These are phyloP conservation scores for Globisporangium nodosum DNA, from an alignment of 352 stramenopile genomes.

Conservation along the genomic window DNA sequence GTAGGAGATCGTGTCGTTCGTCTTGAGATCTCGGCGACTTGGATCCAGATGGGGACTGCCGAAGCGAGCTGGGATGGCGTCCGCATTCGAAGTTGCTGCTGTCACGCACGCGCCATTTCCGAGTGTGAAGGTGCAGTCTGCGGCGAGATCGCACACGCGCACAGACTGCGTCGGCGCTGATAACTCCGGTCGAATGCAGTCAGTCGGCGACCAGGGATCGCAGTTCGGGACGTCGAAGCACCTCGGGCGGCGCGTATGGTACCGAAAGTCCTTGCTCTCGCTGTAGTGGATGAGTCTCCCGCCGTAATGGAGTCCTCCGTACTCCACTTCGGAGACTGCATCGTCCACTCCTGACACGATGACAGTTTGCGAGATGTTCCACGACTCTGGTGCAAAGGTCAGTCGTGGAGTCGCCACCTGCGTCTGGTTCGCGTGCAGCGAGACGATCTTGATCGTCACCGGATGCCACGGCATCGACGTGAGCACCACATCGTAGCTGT, in stretches of 20 bases:
- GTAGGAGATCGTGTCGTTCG: background rate
- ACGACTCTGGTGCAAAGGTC: slow-evolving; percentile 33
- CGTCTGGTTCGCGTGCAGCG: slow-evolving; percentile 43
- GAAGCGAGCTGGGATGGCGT: slow-evolving; percentile 27
- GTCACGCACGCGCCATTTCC: slow-evolving; percentile 53
- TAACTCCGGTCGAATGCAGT: slow-evolving; percentile 22
- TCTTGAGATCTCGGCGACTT: slow-evolving; percentile 1
- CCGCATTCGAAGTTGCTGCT: slow-evolving; percentile 1
- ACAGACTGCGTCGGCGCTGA: slow-evolving; percentile 11
- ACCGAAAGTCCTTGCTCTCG: slow-evolving; percentile 51
- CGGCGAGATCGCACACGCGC: slow-evolving; percentile 46
- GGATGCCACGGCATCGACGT: slow-evolving; percentile 53
- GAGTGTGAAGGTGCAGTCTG: slow-evolving; percentile 29
- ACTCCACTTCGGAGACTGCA: slow-evolving; percentile 48
- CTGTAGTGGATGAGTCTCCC: slow-evolving; percentile 50
- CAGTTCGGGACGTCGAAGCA: slow-evolving; percentile 63
- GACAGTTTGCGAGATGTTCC: slow-evolving; percentile 45
- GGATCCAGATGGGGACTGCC: slow-evolving; percentile 27
- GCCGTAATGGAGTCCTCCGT: slow-evolving; percentile 50
- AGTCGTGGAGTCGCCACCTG: slow-evolving; percentile 21
- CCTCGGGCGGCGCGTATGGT: slow-evolving; percentile 49
- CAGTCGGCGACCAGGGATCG: slow-evolving; percentile 18
- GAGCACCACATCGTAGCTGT: slow-evolving; percentile 55
- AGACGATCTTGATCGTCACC: slow-evolving; percentile 35
- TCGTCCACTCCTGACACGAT: slow-evolving; percentile 54